Base-by-base conservation (phyloP, 306 rosid genomes). In the Mimosa bimucronata region DNA sequence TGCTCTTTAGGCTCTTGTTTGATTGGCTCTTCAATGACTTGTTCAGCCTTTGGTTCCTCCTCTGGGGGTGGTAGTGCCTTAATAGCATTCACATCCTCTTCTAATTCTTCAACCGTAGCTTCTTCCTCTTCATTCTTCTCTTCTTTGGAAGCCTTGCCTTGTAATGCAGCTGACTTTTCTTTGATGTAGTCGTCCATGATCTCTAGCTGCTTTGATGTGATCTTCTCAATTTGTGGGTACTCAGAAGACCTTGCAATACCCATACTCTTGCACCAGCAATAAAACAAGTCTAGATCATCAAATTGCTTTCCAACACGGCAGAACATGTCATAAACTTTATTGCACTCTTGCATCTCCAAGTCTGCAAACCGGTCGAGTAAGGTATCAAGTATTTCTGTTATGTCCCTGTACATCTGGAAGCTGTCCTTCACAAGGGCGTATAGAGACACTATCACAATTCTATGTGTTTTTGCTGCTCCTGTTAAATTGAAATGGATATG, bases 211-310 rank as follows among this genome's bases (percentile, higher is more conserved):
- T 87, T 90, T 0, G 81, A 83, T 0, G 97, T 89, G 71, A 96
- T 86, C 81, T 57, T 93, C 53, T 96, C 99, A 7, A 93, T 74
- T 16, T 90, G 94, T 0, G 99, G 99, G 61, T 90, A 96, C 80
- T 96, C 98, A 0, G 98, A 87, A 29, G 97, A 86, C 48, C 98
- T 96, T 3, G 91, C 92, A 13, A 96, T 74, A 23, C 97, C 98
- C 58, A 78, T 83, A 12, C 15, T 83, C 85, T 77, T 93, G 80
- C 91, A 75, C 99, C 98, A 96, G 71, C 61, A 9, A 48, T 90
- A 89, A 87, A 93, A 90, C 57, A 65, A 10, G 26, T 93, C 97
- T n/a, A 96, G 85, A 78, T 93, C 98, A n/a, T 96, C 97, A 45
- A 76, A 96, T 62, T 93, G 98, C 77, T 96, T 91, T 3, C 94